Percentiles rank a stretch among this genome's conserved stretches.
Evolutionary conservation across 495 filamentous ascomycete genomes (phyloP).

Genomic region (Penicillium samsonianum): DNA sequence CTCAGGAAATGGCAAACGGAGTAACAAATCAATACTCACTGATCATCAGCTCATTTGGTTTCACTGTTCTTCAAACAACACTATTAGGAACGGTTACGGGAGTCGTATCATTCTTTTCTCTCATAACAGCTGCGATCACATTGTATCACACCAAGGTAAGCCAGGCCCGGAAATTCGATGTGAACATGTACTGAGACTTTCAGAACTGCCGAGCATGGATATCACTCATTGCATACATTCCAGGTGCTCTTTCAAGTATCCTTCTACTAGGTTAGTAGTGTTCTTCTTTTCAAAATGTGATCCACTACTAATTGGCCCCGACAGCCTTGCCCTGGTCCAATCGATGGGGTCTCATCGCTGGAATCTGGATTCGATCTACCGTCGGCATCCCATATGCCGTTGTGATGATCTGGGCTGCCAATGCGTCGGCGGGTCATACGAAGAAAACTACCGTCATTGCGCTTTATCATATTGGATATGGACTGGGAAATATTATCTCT

Average conservation of each 20-base stretch:
- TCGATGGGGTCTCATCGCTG: conserved; percentile 39
- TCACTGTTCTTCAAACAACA: conserved; percentile 41
- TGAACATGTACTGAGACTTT: not conserved
- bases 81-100: conserved; percentile 37
- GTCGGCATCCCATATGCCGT: conserved; percentile 41
- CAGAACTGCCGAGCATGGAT: conserved; percentile 43
- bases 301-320: not conserved
- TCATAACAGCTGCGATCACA: conserved; percentile 29
- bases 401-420: conserved; percentile 42
- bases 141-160: conserved; percentile 33
- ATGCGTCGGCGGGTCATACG: conserved; percentile 40
- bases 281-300: not conserved
- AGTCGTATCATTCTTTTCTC: conserved; percentile 37
- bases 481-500: conserved; percentile 39
- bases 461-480: conserved; percentile 42
- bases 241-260: conserved; percentile 33
- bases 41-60: conserved; percentile 46
- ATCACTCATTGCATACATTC: conserved; percentile 35
- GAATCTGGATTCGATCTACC: conserved; percentile 41
- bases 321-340: conserved; percentile 38
- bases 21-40: conserved; percentile 46
- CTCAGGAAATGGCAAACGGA: conserved; percentile 46
- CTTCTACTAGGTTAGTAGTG: conserved; percentile 28
- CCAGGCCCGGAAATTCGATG: not conserved
- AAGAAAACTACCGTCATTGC: conserved; percentile 41